Evolutionary conservation across 441 rosid genomes (phyloP).

Genomic region (Croton laevigatus): DNA sequence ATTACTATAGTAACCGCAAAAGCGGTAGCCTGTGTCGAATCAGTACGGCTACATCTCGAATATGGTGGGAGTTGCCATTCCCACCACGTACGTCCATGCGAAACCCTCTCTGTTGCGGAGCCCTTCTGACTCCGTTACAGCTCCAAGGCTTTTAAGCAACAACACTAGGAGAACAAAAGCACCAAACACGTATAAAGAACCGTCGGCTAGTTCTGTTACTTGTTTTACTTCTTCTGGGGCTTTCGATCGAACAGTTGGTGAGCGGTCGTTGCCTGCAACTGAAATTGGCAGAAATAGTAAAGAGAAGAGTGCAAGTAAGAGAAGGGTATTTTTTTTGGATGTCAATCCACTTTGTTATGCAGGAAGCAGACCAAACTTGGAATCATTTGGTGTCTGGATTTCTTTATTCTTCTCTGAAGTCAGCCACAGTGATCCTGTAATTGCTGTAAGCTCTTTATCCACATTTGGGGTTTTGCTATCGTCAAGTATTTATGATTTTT

Average conservation of each 20-base stretch:
- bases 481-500: background rate
- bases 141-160: background rate
- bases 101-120: slow-evolving; percentile 5
- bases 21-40: no score
- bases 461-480: background rate
- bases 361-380: slow-evolving; percentile 71
- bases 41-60: slow-evolving; percentile 13
- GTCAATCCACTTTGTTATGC: slow-evolving; percentile 81
- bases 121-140: slow-evolving; percentile 16
- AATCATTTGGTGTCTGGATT: slow-evolving; percentile 66
- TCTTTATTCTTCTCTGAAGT: slow-evolving; percentile 82
- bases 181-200: background rate
- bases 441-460: slow-evolving; percentile 54
- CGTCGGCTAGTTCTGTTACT: slow-evolving; percentile 5
- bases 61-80: slow-evolving; percentile 24
- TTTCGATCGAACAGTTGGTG: slow-evolving; percentile 49
- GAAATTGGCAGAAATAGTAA: slow-evolving; percentile 15
- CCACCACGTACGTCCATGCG: slow-evolving; percentile 16
- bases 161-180: slow-evolving; percentile 15
- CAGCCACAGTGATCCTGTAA: slow-evolving; percentile 71
- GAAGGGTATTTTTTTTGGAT: slow-evolving; percentile 84
- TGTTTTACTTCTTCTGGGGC: slow-evolving; percentile 28
- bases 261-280: slow-evolving; percentile 25
- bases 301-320: slow-evolving; percentile 35
- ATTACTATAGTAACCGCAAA: no score